Evolutionary conservation across 441 rosid genomes (phyloP).

Genomic region (Pelargonium australe): DNA sequence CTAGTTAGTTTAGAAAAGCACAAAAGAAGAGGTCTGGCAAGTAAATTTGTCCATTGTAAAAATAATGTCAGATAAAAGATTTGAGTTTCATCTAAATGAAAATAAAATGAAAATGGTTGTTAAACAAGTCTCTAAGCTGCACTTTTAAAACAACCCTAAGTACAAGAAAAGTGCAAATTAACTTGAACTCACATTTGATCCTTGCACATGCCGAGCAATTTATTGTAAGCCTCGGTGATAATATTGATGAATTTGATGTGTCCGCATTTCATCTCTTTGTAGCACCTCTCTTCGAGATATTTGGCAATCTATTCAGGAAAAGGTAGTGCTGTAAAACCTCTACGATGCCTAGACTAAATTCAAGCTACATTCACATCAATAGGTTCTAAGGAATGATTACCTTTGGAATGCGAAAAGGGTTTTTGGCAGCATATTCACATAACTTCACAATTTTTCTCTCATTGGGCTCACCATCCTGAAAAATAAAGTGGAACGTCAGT

Average conservation of each 20-base stretch:
- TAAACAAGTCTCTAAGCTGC: neutral
- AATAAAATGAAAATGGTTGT: neutral
- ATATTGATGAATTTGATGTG: conserved; percentile 61
- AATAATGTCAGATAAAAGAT: neutral
- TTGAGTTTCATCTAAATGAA: neutral
- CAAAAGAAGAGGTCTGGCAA: neutral
- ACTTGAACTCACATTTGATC: conserved; percentile 65
- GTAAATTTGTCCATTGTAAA: neutral
- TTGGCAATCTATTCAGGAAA: conserved; percentile 59
- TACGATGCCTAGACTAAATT: neutral
- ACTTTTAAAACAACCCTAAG: neutral
- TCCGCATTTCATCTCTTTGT: conserved; percentile 70
- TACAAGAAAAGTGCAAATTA: neutral
- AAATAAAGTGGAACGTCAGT: conserved; percentile 12
- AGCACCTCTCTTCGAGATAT: conserved; percentile 90
- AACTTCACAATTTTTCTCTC: conserved; percentile 82
- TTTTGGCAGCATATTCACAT: conserved; percentile 92
- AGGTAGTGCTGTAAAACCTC: conserved; percentile 12
- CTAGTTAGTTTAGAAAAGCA: neutral
- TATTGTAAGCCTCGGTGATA: conserved; percentile 61
- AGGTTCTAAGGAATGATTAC: conserved; percentile 27
- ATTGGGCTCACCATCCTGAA: conserved; percentile 67
- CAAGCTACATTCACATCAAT: conserved; percentile 4
- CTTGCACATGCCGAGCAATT: conserved; percentile 71
- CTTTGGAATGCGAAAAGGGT: conserved; percentile 91